Evolutionary conservation across 805 yeast species (phyloP), one percentile per base, ranked within the genome.

Genomic region (Yamadazyma laniorum): DNA sequence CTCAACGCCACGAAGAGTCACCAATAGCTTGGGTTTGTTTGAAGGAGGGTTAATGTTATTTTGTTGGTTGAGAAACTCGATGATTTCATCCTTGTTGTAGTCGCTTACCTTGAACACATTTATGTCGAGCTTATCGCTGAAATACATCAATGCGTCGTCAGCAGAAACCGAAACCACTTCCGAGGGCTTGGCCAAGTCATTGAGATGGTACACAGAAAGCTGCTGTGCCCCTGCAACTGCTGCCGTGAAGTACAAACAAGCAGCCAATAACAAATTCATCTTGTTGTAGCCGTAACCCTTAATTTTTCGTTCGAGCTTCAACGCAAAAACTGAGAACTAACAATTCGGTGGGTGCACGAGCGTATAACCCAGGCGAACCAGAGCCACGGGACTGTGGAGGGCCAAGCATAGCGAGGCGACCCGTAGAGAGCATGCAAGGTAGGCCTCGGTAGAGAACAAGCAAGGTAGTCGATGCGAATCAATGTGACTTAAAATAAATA

Each of bases 1-100:
- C n/a, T 63, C 65, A 19, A 70, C 68, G 16, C 78, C 79, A 43
- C 61, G 61, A 31, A 74, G 53, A 15, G 67, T 47, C 22, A 72
- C 53, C 34, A 73, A 47, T 52, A 73, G 29, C 35, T 56, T 57
- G 27, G 67, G 62, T 33, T 50, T 53, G 21, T 33, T 27, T 4
- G 21, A 4, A 13, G 39, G 27, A 11, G 23, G 25, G 23, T 32
- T 26, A 11, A 13, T 16, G 17, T 42, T 42, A 28, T 45, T 39
- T 26, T 46, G 49, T 9, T 42, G 32, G 13, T 53, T 53, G 22
- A 62, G 41, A 37, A 63, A 58, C 13, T 60, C 54, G 29, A 59
- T 46, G 15, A 48, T 37, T 19, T 47, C 41, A 1, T 51, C 45
- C 19, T 61, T 57, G 16, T 39, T 34, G 23, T 18, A 39, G 25